Conservation (phyloP, 306 rosid species). For the Pachyrhizus erosus region DNA sequence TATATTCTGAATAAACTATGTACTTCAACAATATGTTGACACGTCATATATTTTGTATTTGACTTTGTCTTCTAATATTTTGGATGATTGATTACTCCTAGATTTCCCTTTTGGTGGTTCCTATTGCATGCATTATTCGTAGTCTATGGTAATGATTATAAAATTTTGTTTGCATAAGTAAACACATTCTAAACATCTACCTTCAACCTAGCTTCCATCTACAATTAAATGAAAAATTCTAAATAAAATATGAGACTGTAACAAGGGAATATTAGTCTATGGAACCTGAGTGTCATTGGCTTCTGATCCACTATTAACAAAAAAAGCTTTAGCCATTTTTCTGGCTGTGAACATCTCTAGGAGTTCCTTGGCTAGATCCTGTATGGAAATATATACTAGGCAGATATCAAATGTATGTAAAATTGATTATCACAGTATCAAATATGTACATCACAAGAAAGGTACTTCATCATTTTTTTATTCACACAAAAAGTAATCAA, state of each 20-base stretch:
- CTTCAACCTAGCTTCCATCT: too few relatives aligned
- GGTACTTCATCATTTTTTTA: not conserved
- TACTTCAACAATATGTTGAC: slow-evolving; percentile 23
- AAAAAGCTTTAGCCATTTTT: slow-evolving; percentile 91
- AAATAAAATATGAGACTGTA: slow-evolving; percentile 26
- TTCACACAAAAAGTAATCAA: slow-evolving; percentile 1
- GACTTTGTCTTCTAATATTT: slow-evolving; percentile 25
- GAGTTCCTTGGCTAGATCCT: slow-evolving; percentile 92
- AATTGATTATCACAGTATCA: slow-evolving; percentile 27
- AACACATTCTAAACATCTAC: slow-evolving; percentile 7
- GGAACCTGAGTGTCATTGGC: slow-evolving; percentile 97
- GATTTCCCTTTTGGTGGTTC: slow-evolving; percentile 6
- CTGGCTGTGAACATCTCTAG: slow-evolving; percentile 76
- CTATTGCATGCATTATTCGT: not conserved
- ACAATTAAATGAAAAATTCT: slow-evolving; percentile 16
- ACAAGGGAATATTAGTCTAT: slow-evolving; percentile 31
- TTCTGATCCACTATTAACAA: slow-evolving; percentile 93
- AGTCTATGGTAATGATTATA: slow-evolving; percentile 9
- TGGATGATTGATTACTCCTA: slow-evolving; percentile 9
- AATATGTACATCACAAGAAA: slow-evolving; percentile 14
- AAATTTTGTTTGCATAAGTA: slow-evolving; percentile 3
- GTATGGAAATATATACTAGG: slow-evolving; percentile 39
- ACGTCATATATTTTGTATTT: slow-evolving; percentile 12
- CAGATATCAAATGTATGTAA: slow-evolving; percentile 26
- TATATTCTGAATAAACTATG: not conserved